Evolutionary conservation across 108 stramenopile species (phyloP), one percentile per base, ranked within the genome.

Genomic region (Thalassiosira profunda): DNA sequence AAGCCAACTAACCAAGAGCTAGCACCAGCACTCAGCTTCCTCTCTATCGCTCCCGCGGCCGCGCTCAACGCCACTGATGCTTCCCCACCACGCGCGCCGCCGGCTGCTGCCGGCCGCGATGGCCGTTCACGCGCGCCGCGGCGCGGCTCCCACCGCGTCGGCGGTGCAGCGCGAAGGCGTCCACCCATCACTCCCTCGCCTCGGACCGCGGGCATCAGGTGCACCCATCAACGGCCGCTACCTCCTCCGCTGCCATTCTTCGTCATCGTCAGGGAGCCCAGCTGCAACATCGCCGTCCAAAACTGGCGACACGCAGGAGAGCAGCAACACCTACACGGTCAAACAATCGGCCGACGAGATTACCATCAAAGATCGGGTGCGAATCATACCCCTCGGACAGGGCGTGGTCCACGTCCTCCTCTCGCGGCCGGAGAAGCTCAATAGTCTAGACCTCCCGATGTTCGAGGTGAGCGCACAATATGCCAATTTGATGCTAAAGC

Each of bases 381-480:
- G 58, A 64, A 58, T 77, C 18, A 51, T 43, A 9, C 55, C 62
- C 3, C 45, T 69, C 8, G 46, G 35, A n/a, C 10, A 64, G 24
- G 84, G 83, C 2, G 78, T 89, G 14, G 40, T 52, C 33, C 78
- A 85, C 48, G 93, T 95, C 15, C 48, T 51, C 18, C 72, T 95
- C 28, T 86, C 81, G 52, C 84, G 90, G 6, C 90, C 93, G 0
- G 60, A 83, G 25, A 95, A 95, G 64, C 44, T 92, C 44, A 95
- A 95, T 47, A 81, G 84, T 14, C 48, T 90, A 4, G 87, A 92
- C 53, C 51, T 95, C 26, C 38, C 68, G 28, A 95, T 95, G 93
- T 95, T 95, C 70, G 84, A 91, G 61, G n/a, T n/a, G n/a, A n/a
- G n/a, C n/a, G n/a, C n/a, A n/a, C n/a, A n/a, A n/a, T n/a, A n/a